phyloP scores from a whole-genome alignment of 2,329 filamentous ascomycete species.

The Fusarium marasasianum region DNA sequence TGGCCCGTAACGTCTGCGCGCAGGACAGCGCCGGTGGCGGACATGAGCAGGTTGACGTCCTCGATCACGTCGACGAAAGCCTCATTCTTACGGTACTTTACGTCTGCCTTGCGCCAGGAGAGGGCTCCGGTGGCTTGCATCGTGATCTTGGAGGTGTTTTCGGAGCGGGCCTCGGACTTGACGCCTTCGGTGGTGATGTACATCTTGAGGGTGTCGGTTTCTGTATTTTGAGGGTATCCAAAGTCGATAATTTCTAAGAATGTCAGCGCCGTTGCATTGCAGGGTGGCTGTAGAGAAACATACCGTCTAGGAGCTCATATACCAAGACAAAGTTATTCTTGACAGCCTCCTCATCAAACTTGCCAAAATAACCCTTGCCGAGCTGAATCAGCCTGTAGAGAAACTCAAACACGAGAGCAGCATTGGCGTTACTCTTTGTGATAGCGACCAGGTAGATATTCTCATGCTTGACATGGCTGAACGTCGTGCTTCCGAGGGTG shows the following conservation, averaged over 20 bases:
- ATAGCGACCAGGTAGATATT: conserved; percentile 98
- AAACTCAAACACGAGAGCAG: conserved; percentile 97
- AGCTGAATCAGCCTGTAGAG: conserved; percentile 90
- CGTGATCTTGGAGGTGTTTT: conserved; percentile 97
- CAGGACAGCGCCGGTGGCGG: conserved; percentile 93
- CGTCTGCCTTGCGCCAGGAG: conserved; percentile 96
- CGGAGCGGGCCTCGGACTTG: conserved; percentile 85
- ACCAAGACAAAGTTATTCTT: conserved; percentile 99
- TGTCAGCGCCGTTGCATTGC: background rate
- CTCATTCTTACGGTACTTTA: conserved; percentile 99
- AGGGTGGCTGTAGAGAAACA: background rate
- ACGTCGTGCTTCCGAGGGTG: conserved; percentile 96
- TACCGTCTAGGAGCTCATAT: conserved; percentile 95
- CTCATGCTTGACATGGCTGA: conserved; percentile 99
- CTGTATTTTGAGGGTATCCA: conserved; percentile 98
- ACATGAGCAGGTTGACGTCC: conserved; percentile 98
- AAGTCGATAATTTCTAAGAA: conserved; percentile 92
- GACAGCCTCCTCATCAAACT: conserved; percentile 98
- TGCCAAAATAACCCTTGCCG: conserved; percentile 96
- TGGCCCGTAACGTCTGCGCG: conserved; percentile 96
- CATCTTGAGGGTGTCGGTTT: conserved; percentile 99
- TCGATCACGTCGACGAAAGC: conserved; percentile 99
- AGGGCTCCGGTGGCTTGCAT: conserved; percentile 98
- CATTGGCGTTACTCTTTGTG: conserved; percentile 99
- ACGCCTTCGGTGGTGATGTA: conserved; percentile 99